phyloP scores from a whole-genome alignment of 164 flowering plant species.

The Santalum album region DNA sequence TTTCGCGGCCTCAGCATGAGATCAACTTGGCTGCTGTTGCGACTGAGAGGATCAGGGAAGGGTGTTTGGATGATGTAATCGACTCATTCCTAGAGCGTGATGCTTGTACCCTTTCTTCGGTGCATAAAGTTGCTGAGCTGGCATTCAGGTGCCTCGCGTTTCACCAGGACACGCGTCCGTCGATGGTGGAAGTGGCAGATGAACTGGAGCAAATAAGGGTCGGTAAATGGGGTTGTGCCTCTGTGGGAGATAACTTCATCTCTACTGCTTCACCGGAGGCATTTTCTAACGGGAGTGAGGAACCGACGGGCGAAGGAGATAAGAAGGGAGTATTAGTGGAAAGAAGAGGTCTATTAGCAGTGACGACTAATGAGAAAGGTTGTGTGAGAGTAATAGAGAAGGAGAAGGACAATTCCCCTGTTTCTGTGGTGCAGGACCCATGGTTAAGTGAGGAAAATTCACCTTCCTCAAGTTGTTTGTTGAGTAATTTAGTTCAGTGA shows the following conservation, averaged over 20 bases:
- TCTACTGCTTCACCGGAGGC: conserved; percentile 30
- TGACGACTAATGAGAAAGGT: conserved; percentile 8
- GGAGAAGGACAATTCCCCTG: conserved; percentile 50
- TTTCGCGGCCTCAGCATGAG: conserved; percentile 44
- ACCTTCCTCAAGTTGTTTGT: conserved; percentile 76
- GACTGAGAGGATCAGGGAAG: conserved; percentile 46
- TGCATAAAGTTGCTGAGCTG: conserved; percentile 60
- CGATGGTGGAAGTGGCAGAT: conserved; percentile 59
- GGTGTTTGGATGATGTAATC: conserved; percentile 50
- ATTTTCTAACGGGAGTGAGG: conserved; percentile 39
- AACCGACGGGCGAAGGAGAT: conserved; percentile 1
- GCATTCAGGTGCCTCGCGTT: conserved; percentile 67
- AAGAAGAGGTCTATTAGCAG: conserved; percentile 30
- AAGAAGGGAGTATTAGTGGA: conserved; percentile 24
- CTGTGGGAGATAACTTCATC: conserved; percentile 25
- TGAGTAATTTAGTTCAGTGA: conserved; percentile 42
- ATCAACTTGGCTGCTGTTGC: conserved; percentile 66
- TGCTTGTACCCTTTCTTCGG: conserved; percentile 54
- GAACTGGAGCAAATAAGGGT: conserved; percentile 52
- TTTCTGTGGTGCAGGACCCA: conserved; percentile 66
- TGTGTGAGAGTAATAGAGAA: conserved; percentile 22
- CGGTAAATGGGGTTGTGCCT: conserved; percentile 45
- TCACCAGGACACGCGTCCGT: conserved; percentile 56
- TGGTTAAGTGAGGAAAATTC: conserved; percentile 87
- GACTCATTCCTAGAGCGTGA: conserved; percentile 53